Base-by-base conservation (phyloP, 768 basidiomycete genomes). In the Russula compacta region DNA sequence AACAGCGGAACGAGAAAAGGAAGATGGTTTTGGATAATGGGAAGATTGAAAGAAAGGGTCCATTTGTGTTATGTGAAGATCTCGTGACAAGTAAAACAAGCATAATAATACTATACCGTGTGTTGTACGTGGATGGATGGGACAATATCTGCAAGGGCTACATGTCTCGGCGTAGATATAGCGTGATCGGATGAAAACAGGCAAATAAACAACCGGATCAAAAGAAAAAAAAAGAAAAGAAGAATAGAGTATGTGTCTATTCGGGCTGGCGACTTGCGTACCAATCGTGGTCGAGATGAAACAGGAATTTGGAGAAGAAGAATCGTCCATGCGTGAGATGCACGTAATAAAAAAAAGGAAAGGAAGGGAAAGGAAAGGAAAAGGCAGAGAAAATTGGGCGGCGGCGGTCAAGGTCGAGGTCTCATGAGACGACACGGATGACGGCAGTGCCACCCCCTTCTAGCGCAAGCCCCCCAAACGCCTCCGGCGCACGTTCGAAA, bases 401-500 rank as follows among this genome's bases (percentile, higher is more conserved):
- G 19, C 24, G 51, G 36, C 14, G 21, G 24, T n/a, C 46, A 14
- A 15, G 10, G 19, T n/a, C 17, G 6, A 48, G 5, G 7, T 19
- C 9, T 66, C 59, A 72, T 43, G 56, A 58, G 10, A 70, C 68
- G 54, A 75, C 66, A 40, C 64, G 67, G 44, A 75, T 69, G 12
- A 72, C 71, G 32, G 70, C 72, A 9, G 73, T 73, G 42, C 72
- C 71, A 3, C 71, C 73, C 32, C 70, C 71, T 52, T 68, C 65
- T 43, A 74, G 66, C 59, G 67, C 53, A 1, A 68, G 55, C 36
- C 70, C 64, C 1, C 40, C 63, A 57, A 86, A 85, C 48, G 80
- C 75, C 63, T 79, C 75, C 4, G 80, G 78, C 2, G 82, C 74
- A 53, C 77, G 73, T 66, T 85, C 84, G 65, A 86, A 83, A 11